Percentiles rank a stretch among this genome's conserved stretches.
phyloP scores from a whole-genome alignment of 192 early-diverging fungal genomes.

The Coemansia sp. region DNA sequence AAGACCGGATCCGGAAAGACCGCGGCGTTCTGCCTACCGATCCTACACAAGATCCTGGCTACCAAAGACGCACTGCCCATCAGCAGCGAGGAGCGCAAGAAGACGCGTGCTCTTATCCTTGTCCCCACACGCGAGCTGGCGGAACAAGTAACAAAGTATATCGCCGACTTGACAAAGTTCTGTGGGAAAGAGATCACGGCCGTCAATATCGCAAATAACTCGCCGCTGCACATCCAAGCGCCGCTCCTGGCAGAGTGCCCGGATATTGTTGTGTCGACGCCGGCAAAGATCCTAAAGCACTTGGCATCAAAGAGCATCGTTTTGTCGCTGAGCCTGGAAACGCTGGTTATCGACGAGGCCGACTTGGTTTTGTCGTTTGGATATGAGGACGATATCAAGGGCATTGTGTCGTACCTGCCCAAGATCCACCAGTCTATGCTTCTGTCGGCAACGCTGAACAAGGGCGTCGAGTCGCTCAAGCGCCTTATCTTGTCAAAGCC shows the following conservation, averaged over 20 bases:
- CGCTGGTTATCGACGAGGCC: constrained; percentile 94
- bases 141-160: constrained; percentile 80
- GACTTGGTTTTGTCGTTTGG: constrained; percentile 94
- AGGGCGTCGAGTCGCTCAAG: constrained; percentile 86
- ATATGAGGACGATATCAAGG: constrained; percentile 84
- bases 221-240: constrained; percentile 49
- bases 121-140: constrained; percentile 96
- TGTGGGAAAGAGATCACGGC: constrained; percentile 52
- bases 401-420: constrained; percentile 71
- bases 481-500: constrained; percentile 82
- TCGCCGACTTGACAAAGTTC: constrained; percentile 73
- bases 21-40: constrained; percentile 87
- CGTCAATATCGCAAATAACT: constrained; percentile 35
- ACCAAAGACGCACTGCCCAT: constrained; percentile 59
- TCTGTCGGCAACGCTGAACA: constrained; percentile 89
- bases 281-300: constrained; percentile 75
- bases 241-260: constrained; percentile 79
- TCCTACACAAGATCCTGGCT: constrained; percentile 86
- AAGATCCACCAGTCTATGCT: constrained; percentile 90
- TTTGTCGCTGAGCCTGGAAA: constrained; percentile 64
- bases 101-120: constrained; percentile 68
- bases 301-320: constrained; percentile 60
- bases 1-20: constrained; percentile 97
- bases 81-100: constrained; percentile 21
- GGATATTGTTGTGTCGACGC: constrained; percentile 88